A percentile compares a stretch with the other conserved stretches of the same genome.
phyloP scores from a whole-genome alignment of 805 yeast genomes.

The Lachancea mirantina region DNA sequence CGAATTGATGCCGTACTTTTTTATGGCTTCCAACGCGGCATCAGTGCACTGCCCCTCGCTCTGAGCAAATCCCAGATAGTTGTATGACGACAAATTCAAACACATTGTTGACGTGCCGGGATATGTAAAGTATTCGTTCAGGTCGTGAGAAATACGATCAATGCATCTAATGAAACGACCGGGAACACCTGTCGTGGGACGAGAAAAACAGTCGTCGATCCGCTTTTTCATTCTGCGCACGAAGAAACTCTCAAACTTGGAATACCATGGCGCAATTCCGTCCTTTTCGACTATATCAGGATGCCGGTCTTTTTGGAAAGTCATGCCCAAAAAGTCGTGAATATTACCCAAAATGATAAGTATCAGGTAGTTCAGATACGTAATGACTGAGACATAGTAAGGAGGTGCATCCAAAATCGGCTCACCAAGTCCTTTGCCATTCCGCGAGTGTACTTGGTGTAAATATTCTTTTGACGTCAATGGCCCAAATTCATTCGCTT shows the following conservation, averaged over 20 bases:
- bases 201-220: constrained; percentile 88
- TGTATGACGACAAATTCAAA: constrained; percentile 82
- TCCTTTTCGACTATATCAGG: constrained; percentile 63
- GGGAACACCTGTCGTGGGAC: constrained; percentile 97
- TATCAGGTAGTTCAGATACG: constrained; percentile 79
- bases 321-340: constrained; percentile 79
- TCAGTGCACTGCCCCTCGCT: constrained; percentile 88
- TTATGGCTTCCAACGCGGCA: constrained; percentile 53
- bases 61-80: constrained; percentile 95
- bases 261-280: constrained; percentile 94
- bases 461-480: constrained; percentile 59
- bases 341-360: constrained; percentile 85
- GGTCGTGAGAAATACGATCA: constrained; percentile 65
- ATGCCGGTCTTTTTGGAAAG: constrained; percentile 59
- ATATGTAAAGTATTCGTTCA: constrained; percentile 58
- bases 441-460: constrained; percentile 52
- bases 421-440: constrained; percentile 48
- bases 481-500: constrained; percentile 66
- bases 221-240: constrained; percentile 86
- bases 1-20: constrained; percentile 67
- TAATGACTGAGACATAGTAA: constrained; percentile 65
- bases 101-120: constrained; percentile 73
- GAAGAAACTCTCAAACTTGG: constrained; percentile 89
- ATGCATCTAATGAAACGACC: constrained; percentile 83
- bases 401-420: constrained; percentile 80